A percentile compares a stretch with the other conserved stretches of the same genome.
Evolutionary conservation across 2,329 filamentous ascomycete species (phyloP).

Genomic region (Paraconiothyrium sp.): DNA sequence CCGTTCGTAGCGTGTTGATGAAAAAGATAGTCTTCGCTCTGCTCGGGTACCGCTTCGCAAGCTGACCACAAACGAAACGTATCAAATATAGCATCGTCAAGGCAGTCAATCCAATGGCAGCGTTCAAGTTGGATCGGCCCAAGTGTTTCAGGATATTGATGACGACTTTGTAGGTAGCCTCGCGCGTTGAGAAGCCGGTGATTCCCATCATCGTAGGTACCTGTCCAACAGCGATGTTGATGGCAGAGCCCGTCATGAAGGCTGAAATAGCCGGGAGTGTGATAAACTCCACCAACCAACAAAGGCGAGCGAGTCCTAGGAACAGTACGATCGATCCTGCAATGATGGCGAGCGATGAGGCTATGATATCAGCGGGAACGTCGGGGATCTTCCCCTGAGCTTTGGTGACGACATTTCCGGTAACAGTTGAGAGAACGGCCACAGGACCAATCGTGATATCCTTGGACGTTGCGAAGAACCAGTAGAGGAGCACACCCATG

Average conservation of each 20-base stretch:
- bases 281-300: constrained; percentile 95
- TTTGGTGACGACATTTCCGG: constrained; percentile 78
- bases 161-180: constrained; percentile 81
- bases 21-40: constrained; percentile 86
- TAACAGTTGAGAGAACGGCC: constrained; percentile 91
- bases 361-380: constrained; percentile 55
- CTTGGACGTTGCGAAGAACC: constrained; percentile 98
- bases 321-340: constrained; percentile 81
- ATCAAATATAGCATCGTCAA: constrained; percentile 77
- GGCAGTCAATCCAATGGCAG: constrained; percentile 85
- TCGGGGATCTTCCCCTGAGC: constrained; percentile 61
- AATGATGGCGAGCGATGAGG: constrained; percentile 75
- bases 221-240: constrained; percentile 88
- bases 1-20: constrained; percentile 82
- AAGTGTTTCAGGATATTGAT: constrained; percentile 82
- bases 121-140: constrained; percentile 72
- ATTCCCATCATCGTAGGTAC: constrained; percentile 85
- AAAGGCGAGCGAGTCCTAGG: constrained; percentile 81
- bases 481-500: constrained; percentile 94
- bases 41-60: constrained; percentile 74
- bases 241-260: constrained; percentile 97
- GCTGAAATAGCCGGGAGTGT: constrained; percentile 89
- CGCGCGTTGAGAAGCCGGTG: constrained; percentile 75
- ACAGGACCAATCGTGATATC: constrained; percentile 98
- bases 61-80: constrained; percentile 69